phyloP scores from a whole-genome alignment of 176 grass and related monocot genomes.

The Lolium multiflorum region DNA sequence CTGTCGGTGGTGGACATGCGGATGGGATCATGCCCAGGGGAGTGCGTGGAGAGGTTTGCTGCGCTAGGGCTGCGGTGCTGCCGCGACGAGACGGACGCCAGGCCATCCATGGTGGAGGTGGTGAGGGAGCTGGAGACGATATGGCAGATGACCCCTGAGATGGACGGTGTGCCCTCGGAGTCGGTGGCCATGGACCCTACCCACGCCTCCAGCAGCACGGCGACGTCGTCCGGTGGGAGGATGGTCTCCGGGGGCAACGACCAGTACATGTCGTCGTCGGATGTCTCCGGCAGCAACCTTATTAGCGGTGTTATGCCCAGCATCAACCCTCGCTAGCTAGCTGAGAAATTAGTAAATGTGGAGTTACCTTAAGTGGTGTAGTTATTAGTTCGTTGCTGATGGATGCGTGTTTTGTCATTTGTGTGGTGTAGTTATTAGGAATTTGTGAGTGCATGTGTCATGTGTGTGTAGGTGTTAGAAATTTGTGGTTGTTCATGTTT shows the following conservation, averaged over 20 bases:
- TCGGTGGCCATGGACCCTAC: conserved; percentile 23
- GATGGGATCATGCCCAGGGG: conserved; percentile 59
- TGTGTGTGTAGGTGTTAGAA: background rate
- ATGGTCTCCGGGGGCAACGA: conserved; percentile 42
- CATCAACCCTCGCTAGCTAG: conserved; percentile 61
- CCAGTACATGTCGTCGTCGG: conserved; percentile 72
- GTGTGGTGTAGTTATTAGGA: background rate
- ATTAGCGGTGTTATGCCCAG: conserved; percentile 73
- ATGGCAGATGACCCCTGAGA: conserved; percentile 60
- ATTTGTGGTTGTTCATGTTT: background rate
- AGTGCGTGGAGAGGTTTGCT: conserved; percentile 65
- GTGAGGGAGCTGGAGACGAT: conserved; percentile 65
- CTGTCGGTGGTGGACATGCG: conserved; percentile 54
- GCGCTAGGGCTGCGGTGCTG: conserved; percentile 62
- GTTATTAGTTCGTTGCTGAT: background rate
- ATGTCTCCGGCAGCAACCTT: conserved; percentile 90
- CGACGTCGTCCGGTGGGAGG: conserved; percentile 37
- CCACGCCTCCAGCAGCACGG: conserved; percentile 22
- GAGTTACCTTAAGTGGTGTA: background rate
- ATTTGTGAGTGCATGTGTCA: background rate
- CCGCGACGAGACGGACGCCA: conserved; percentile 61
- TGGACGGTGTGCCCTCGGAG: conserved; percentile 41
- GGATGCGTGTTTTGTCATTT: background rate
- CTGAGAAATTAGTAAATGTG: conserved; percentile 23
- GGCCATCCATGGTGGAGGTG: conserved; percentile 70